Evolutionary conservation across 179 eudicot species (phyloP), one percentile per base, ranked within the genome.

Genomic region (Vitellaria paradoxa): DNA sequence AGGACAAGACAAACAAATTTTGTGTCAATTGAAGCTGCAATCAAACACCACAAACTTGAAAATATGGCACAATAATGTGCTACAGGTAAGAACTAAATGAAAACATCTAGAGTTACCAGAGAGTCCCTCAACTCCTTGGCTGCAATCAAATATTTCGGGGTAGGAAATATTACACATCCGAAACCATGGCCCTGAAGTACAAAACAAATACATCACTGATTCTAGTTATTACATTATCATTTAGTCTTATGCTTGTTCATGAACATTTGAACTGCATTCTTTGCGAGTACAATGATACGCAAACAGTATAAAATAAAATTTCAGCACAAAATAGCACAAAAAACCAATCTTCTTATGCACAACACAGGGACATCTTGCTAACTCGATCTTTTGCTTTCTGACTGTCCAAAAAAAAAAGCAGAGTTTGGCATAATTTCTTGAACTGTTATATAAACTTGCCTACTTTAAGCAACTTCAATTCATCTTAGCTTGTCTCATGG

Each of bases 151-250:
- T 80, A 95, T 89, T 80, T 93, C 99, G 18, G 88, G 78, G 77
- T 95, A 95, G 69, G 88, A 87, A 70, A 95, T 79, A 74, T 74
- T 88, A 75, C 91, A 86, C 76, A 84, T 73, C 76, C 97, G 97
- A 80, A 95, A 95, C 97, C 97, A 95, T 74, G 99, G 99, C 67
- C 99, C 99, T 95, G 88, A 67, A 80, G 78, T 71, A 76, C 21
- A 75, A 75, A 74, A 47, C 42, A 2, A 45, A 42, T 42, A 56
- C 21, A n/a, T 17, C 37, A 69, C 10, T 23, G 8, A 59, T 1
- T 52, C 56, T 40, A 37, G 42, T 40, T 56, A 49, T 59, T 8
- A 47, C 2, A 53, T 30, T 61, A 26, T 67, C 18, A 45, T 3
- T 72, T 21, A 46, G 52, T 7, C n/a, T 17, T 59, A 68, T 60